A percentile compares a stretch with the other conserved stretches of the same genome.
Conservation (phyloP, 2,329 filamentous ascomycete species). For the Xylaria sp. region DNA sequence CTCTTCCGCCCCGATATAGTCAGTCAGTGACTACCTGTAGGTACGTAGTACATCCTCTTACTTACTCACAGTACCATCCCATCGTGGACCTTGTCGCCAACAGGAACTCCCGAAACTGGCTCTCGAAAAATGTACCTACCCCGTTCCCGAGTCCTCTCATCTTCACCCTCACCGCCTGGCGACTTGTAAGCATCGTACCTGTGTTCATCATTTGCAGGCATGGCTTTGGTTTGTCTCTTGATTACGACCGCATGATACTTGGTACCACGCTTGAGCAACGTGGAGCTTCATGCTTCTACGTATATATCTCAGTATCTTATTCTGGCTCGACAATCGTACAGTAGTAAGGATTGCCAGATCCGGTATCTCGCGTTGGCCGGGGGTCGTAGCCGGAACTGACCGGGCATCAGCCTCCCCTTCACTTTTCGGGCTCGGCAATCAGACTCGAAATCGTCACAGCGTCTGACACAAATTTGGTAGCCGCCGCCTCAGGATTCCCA, state of each 20-base stretch:
- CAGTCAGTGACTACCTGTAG: too few relatives aligned
- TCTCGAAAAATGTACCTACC: background rate
- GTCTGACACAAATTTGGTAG: slow-evolving; percentile 12
- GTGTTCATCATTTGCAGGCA: background rate
- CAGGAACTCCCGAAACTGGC: background rate
- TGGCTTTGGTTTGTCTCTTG: background rate
- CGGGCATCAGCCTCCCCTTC: slow-evolving; percentile 32
- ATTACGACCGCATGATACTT: slow-evolving; percentile 1
- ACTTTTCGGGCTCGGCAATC: slow-evolving; percentile 16
- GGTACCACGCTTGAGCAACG: background rate
- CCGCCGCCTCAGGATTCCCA: too few relatives aligned
- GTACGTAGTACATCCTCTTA: background rate
- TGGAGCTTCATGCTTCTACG: slow-evolving; percentile 1
- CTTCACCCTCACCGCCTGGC: slow-evolving; percentile 2
- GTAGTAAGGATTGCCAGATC: slow-evolving; percentile 21
- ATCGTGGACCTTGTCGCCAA: slow-evolving; percentile 31
- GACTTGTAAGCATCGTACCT: background rate
- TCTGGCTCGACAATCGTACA: background rate
- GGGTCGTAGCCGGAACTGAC: slow-evolving; percentile 18
- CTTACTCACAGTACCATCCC: background rate
- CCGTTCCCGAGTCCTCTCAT: background rate
- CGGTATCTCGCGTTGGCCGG: slow-evolving; percentile 25
- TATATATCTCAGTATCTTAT: background rate
- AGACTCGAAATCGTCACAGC: slow-evolving; percentile 1
- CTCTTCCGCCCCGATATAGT: slow-evolving; percentile 13